A percentile compares a stretch with the other conserved stretches of the same genome.
Conservation (phyloP, 495 filamentous ascomycete genomes). For the Penicillium cinerascens region DNA sequence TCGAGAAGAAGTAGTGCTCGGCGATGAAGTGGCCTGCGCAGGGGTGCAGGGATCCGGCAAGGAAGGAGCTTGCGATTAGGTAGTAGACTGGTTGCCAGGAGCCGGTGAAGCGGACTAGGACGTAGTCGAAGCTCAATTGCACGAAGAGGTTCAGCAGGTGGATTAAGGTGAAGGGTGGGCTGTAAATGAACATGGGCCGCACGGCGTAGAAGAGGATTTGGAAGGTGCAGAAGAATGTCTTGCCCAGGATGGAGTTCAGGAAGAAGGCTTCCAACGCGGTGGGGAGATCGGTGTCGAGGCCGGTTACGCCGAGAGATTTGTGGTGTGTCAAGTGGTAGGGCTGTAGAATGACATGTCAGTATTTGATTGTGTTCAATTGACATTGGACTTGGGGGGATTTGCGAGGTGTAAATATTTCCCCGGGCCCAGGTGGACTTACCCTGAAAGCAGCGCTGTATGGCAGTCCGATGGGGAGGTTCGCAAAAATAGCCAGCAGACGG, state of each 20-base stretch:
- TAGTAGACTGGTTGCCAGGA: conserved; percentile 65
- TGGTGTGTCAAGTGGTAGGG: conserved; percentile 99
- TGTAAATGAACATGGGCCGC: conserved; percentile 94
- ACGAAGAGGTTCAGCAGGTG: conserved; percentile 75
- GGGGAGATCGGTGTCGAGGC: conserved; percentile 93
- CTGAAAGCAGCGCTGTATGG: conserved; percentile 97
- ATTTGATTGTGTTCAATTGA: not conserved
- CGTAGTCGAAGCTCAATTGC: conserved; percentile 75
- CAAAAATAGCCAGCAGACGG: conserved; percentile 81
- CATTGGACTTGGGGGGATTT: not conserved
- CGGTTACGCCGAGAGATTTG: conserved; percentile 96
- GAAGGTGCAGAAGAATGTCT: conserved; percentile 99
- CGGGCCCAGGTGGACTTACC: conserved; percentile 40
- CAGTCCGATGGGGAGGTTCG: conserved; percentile 92
- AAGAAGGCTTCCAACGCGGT: conserved; percentile 89
- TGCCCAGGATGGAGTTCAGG: conserved; percentile 93
- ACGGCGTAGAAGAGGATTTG: conserved; percentile 99
- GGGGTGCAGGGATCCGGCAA: conserved; percentile 90
- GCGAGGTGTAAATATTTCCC: not conserved
- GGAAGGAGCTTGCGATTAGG: conserved; percentile 80
- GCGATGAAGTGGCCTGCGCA: conserved; percentile 98
- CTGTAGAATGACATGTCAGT: conserved; percentile 34
- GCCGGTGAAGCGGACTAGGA: conserved; percentile 53
- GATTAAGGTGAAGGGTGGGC: conserved; percentile 79
- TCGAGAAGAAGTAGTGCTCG: conserved; percentile 96